Percentiles rank a stretch among this genome's conserved stretches.
These are phyloP conservation scores for Ceratocystis cacaofunesta DNA, from an alignment of 2,329 filamentous ascomycete species.

Conservation along the genomic window DNA sequence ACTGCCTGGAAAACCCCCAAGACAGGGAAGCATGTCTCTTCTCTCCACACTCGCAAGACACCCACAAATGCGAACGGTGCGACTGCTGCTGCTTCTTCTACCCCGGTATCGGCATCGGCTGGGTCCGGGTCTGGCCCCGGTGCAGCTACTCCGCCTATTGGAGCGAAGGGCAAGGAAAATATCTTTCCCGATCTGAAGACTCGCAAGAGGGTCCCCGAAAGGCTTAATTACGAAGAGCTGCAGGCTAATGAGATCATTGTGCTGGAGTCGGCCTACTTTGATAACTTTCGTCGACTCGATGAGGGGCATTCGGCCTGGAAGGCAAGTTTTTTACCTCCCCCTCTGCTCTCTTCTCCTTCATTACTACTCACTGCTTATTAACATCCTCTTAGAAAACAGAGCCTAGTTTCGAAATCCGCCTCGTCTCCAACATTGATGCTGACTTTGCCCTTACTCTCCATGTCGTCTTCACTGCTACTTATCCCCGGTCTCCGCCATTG, in stretches of 20 bases:
- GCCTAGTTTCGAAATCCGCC: slow-evolving; percentile 63
- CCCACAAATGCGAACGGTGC: not conserved
- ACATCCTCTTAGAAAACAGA: slow-evolving; percentile 50
- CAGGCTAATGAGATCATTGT: slow-evolving; percentile 81
- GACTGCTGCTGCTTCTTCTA: not conserved
- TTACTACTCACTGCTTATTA: slow-evolving; percentile 15
- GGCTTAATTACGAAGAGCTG: slow-evolving; percentile 61
- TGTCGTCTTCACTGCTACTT: slow-evolving; percentile 75
- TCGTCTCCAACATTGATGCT: slow-evolving; percentile 59
- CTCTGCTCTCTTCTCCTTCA: not conserved
- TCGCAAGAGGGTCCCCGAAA: slow-evolving; percentile 29
- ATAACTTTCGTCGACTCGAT: slow-evolving; percentile 68
- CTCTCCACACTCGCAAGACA: not conserved
- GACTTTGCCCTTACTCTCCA: slow-evolving; percentile 57
- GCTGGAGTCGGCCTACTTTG: slow-evolving; percentile 73
- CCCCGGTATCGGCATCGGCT: not conserved
- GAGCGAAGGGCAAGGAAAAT: not conserved
- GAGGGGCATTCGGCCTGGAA: slow-evolving; percentile 69
- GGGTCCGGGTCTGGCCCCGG: not conserved
- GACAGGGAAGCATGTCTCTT: slow-evolving; percentile 21
- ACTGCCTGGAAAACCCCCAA: slow-evolving; percentile 42
- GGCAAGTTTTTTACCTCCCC: slow-evolving; percentile 31
- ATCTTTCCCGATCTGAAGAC: slow-evolving; percentile 37
- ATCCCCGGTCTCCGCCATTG: slow-evolving; percentile 69
- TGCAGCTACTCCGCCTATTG: not conserved